phyloP scores from a whole-genome alignment of 306 rosid genomes.

The Glycine latifolia region DNA sequence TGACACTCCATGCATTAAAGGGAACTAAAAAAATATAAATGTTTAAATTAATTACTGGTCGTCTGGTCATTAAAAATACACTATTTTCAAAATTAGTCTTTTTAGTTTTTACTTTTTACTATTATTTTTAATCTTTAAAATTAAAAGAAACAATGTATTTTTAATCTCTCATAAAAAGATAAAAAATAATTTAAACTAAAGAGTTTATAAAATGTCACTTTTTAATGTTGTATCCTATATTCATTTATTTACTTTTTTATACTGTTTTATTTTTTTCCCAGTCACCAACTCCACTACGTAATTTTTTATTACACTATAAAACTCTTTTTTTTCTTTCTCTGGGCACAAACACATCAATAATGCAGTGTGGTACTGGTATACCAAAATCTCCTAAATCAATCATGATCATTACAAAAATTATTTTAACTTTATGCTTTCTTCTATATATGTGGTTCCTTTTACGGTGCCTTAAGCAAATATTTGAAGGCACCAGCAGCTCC shows the following conservation, averaged over 20 bases:
- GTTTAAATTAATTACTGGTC: too few relatives aligned
- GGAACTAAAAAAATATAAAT: too few relatives aligned
- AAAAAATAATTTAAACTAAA: too few relatives aligned
- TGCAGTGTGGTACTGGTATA: constrained; percentile 7
- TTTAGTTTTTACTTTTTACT: too few relatives aligned
- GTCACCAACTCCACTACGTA: background rate
- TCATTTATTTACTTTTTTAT: background rate
- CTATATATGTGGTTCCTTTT: background rate
- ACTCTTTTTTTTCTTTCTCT: background rate
- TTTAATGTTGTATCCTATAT: background rate
- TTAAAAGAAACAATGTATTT: too few relatives aligned
- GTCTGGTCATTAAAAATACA: too few relatives aligned
- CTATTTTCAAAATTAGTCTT: too few relatives aligned
- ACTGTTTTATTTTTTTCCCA: background rate
- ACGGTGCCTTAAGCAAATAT: background rate
- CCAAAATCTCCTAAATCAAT: constrained; percentile 2
- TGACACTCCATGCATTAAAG: too few relatives aligned
- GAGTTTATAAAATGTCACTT: background rate
- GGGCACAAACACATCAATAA: background rate
- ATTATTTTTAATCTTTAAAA: too few relatives aligned
- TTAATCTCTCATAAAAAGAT: too few relatives aligned
- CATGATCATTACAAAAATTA: constrained; percentile 38
- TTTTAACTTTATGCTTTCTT: constrained; percentile 14
- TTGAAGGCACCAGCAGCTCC: background rate
- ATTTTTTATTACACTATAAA: background rate